phyloP scores from a whole-genome alignment of 2,329 filamentous ascomycete species.

The Aspergillus terreus region DNA sequence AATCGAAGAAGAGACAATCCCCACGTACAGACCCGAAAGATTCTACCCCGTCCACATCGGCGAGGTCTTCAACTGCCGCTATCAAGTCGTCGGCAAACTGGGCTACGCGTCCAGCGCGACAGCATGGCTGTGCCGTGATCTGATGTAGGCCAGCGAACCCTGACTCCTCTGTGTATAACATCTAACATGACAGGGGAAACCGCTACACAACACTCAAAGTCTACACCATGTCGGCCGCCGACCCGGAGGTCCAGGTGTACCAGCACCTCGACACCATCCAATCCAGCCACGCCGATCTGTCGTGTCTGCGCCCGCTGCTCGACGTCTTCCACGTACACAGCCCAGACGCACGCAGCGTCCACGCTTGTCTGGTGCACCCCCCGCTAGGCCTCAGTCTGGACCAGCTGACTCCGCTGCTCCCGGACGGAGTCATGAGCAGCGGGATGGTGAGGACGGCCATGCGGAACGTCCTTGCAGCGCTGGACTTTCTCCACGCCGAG shows the following conservation, averaged over 20 bases:
- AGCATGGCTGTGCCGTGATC: conserved; percentile 10
- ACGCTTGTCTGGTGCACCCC: conserved; percentile 27
- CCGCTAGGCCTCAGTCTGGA: conserved; percentile 24
- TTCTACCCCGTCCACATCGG: conserved; percentile 10
- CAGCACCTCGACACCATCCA: conserved; percentile 21
- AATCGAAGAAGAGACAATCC: too few relatives aligned
- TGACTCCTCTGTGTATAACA: neutral
- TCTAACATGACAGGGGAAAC: conserved; percentile 7
- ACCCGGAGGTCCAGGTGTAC: conserved; percentile 23
- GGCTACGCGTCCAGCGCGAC: conserved; percentile 13
- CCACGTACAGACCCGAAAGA: neutral
- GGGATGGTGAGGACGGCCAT: conserved; percentile 21
- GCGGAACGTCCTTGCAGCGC: conserved; percentile 17
- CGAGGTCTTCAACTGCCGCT: conserved; percentile 10
- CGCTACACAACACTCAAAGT: conserved; percentile 15
- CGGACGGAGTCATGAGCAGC: conserved; percentile 16
- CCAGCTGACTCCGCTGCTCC: conserved; percentile 14
- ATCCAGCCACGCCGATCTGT: conserved; percentile 20
- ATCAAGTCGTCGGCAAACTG: conserved; percentile 13
- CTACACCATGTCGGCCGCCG: conserved; percentile 9
- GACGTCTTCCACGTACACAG: conserved; percentile 27
- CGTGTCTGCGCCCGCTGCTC: conserved; percentile 22
- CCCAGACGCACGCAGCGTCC: conserved; percentile 9
- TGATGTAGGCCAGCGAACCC: conserved; percentile 3
- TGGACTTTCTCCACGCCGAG: conserved; percentile 30